These are phyloP conservation scores for Ciborinia camelliae DNA, from an alignment of 2,329 filamentous ascomycete species.

Conservation along the genomic window DNA sequence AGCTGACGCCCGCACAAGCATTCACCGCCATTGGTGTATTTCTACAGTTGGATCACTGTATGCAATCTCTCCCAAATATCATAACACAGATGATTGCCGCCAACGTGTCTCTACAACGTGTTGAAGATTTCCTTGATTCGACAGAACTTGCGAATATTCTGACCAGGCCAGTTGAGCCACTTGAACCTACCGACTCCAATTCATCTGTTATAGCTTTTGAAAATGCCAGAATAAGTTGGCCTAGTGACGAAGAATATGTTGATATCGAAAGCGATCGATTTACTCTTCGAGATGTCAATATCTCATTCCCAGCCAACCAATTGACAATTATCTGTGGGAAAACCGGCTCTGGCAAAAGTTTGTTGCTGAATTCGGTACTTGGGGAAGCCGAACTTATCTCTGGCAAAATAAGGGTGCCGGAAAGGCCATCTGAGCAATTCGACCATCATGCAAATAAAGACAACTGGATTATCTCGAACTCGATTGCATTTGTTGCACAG, in stretches of 20 bases:
- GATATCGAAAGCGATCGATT: constrained; percentile 43
- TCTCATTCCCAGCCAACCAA: constrained; percentile 64
- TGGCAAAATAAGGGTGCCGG: constrained; percentile 56
- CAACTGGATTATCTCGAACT: constrained; percentile 64
- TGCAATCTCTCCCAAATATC: constrained; percentile 68
- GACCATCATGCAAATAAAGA: constrained; percentile 56
- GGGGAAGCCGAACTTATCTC: constrained; percentile 68
- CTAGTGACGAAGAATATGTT: constrained; percentile 20
- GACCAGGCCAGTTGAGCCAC: constrained; percentile 40
- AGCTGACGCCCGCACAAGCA: constrained; percentile 65
- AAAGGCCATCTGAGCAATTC: constrained; percentile 46
- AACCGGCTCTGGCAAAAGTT: constrained; percentile 73
- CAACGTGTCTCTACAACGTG: constrained; percentile 64
- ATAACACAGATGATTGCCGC: constrained; percentile 68
- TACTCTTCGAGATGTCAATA: constrained; percentile 58
- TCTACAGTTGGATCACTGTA: constrained; percentile 62
- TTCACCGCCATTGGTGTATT: constrained; percentile 76
- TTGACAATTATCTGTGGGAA: constrained; percentile 72
- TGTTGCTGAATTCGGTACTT: constrained; percentile 68
- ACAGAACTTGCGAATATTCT: constrained; percentile 57
- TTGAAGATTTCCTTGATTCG: constrained; percentile 66
- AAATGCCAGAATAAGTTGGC: constrained; percentile 65
- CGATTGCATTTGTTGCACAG: constrained; percentile 71
- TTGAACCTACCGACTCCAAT: constrained; percentile 39
- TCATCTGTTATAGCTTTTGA: constrained; percentile 53